Conservation (phyloP, 768 basidiomycete species). For the Collybia sordida region DNA sequence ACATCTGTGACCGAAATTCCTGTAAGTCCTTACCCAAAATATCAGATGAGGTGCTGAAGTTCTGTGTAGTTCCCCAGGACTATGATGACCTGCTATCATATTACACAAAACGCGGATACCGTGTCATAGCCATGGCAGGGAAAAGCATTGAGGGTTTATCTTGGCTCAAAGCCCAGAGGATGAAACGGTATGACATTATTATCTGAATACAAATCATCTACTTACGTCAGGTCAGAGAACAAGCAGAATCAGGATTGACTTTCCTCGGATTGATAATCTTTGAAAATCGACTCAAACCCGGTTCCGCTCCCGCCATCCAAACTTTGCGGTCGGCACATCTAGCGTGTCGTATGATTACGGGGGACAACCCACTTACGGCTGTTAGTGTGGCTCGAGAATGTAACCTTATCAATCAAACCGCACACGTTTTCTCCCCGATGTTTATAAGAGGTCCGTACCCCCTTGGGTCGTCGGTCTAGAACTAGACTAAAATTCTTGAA, state of each 20-base stretch:
- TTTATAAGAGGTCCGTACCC: constrained; percentile 68
- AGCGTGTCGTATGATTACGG: constrained; percentile 96
- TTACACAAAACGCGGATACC: constrained; percentile 95
- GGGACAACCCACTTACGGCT: constrained; percentile 95
- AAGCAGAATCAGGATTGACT: constrained; percentile 85
- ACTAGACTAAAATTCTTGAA: background rate
- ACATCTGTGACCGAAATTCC: constrained; percentile 91
- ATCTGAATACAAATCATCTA: background rate
- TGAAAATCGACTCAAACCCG: constrained; percentile 95
- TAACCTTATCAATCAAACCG: constrained; percentile 80
- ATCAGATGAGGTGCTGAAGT: background rate
- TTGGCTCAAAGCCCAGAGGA: constrained; percentile 95
- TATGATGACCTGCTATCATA: constrained; percentile 96
- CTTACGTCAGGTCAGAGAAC: constrained; percentile 58
- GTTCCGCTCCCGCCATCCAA: constrained; percentile 88
- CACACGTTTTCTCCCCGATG: constrained; percentile 82
- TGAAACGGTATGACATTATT: constrained; percentile 71
- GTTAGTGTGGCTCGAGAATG: constrained; percentile 97
- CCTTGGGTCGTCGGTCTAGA: background rate
- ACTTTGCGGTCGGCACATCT: constrained; percentile 86
- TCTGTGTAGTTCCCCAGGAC: constrained; percentile 79
- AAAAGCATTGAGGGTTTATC: constrained; percentile 92
- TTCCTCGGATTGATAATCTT: constrained; percentile 97
- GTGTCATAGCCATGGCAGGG: constrained; percentile 97
- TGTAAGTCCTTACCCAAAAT: constrained; percentile 51